Percentiles rank a stretch among this genome's conserved stretches.
Conservation (phyloP, 2,329 filamentous ascomycete species). For the Arthroderma sp. region DNA sequence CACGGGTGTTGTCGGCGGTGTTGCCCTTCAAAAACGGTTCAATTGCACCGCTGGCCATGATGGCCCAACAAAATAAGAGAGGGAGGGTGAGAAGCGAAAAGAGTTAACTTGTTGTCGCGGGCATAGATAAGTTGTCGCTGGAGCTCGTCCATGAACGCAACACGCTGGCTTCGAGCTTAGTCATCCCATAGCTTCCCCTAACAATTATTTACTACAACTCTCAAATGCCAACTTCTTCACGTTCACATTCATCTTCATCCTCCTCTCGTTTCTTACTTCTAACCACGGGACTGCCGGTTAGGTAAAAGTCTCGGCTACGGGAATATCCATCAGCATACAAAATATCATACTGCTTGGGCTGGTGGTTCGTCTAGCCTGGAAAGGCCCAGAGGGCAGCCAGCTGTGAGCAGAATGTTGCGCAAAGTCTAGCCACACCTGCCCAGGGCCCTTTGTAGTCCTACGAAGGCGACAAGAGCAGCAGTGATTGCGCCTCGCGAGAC, state of each 20-base stretch:
- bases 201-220: not conserved
- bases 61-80: slow-evolving; percentile 18
- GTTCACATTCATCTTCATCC: not conserved
- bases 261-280: no score
- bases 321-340: no score
- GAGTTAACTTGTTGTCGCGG: slow-evolving; percentile 7
- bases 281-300: no score
- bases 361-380: no score
- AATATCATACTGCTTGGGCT: no score
- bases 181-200: not conserved
- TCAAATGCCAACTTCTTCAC: not conserved
- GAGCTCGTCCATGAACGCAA: not conserved
- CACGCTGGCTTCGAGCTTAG: slow-evolving; percentile 4
- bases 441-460: no score
- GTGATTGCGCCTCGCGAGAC: no score
- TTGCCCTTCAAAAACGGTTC: slow-evolving; percentile 61
- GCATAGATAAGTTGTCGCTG: not conserved
- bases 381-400: no score
- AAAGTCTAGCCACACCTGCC: no score
- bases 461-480: no score
- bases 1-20: slow-evolving; percentile 68
- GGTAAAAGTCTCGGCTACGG: no score
- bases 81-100: slow-evolving; percentile 21
- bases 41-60: slow-evolving; percentile 27
- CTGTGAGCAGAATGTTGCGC: no score